phyloP scores from a whole-genome alignment of 352 stramenopile genomes.

The Globisporangium nagaii region DNA sequence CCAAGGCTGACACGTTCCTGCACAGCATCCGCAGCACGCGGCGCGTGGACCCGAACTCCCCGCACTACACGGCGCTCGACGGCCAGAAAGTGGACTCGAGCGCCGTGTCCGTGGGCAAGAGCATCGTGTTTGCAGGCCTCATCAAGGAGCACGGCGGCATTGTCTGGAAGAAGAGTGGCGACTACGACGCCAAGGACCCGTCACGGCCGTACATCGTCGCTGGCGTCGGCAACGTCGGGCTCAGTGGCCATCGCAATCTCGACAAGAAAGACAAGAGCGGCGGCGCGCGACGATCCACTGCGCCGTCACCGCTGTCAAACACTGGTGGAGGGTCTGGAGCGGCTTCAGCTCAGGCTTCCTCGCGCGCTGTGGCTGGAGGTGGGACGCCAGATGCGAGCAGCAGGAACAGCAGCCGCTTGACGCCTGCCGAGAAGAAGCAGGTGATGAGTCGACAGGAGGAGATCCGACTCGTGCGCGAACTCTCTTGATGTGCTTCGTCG shows the following conservation, averaged over 20 bases:
- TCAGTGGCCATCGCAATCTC: slow-evolving; percentile 17
- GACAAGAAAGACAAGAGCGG: slow-evolving; percentile 11
- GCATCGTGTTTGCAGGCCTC: slow-evolving; percentile 61
- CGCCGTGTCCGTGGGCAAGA: slow-evolving; percentile 59
- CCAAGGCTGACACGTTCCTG: slow-evolving; percentile 51
- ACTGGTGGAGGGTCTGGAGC: not conserved
- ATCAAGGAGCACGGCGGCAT: slow-evolving; percentile 39
- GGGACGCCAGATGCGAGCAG: slow-evolving; percentile 5
- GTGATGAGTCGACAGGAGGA: slow-evolving; percentile 34
- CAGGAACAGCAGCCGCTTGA: slow-evolving; percentile 17
- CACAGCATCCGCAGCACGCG: slow-evolving; percentile 68
- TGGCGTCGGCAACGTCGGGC: slow-evolving; percentile 53
- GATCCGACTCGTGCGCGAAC: slow-evolving; percentile 52
- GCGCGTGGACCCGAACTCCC: slow-evolving; percentile 60
- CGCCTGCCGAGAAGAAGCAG: slow-evolving; percentile 38
- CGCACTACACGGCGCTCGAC: slow-evolving; percentile 54
- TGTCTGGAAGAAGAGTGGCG: slow-evolving; percentile 19
- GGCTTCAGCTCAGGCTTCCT: no score
- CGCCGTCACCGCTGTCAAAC: slow-evolving; percentile 1
- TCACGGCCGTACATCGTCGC: slow-evolving; percentile 38
- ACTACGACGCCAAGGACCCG: slow-evolving; percentile 16
- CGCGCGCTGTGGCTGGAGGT: slow-evolving; percentile 1
- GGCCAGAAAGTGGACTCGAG: slow-evolving; percentile 55
- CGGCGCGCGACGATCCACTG: slow-evolving; percentile 19
- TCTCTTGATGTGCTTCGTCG: slow-evolving; percentile 23